A percentile compares a stretch with the other conserved stretches of the same genome.
Evolutionary conservation across 73 alveolate genomes (phyloP).

Genomic region (Paramecium biaurelia): DNA sequence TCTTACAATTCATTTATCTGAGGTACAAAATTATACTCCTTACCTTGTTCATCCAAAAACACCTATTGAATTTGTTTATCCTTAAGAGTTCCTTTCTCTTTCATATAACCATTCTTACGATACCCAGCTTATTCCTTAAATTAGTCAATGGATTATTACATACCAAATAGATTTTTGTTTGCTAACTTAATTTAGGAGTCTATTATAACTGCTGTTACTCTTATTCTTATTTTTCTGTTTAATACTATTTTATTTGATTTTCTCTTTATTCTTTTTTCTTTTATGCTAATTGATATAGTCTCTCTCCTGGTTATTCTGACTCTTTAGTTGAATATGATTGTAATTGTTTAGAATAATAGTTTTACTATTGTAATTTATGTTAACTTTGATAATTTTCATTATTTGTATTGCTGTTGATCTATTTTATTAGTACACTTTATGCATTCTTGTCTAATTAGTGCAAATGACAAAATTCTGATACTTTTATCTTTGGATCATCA

Average conservation of each 20-base stretch:
- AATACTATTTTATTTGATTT: background rate
- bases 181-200: background rate
- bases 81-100: background rate
- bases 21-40: background rate
- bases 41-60: background rate
- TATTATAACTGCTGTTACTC: background rate
- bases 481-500: conserved; percentile 17
- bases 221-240: background rate
- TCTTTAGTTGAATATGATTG: background rate
- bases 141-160: background rate
- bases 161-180: background rate
- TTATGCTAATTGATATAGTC: conserved; percentile 13
- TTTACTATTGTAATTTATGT: background rate
- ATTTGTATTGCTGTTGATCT: background rate
- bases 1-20: background rate
- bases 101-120: conserved; percentile 6
- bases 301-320: conserved; percentile 4
- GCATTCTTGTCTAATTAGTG: background rate
- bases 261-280: background rate
- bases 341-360: background rate
- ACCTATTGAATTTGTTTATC: background rate
- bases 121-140: background rate
- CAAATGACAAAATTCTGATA: conserved; percentile 6
- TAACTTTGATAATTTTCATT: background rate
- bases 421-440: background rate